These are phyloP conservation scores for Pyrenophora graminea DNA, from an alignment of 2,329 filamentous ascomycete genomes.

Conservation along the genomic window DNA sequence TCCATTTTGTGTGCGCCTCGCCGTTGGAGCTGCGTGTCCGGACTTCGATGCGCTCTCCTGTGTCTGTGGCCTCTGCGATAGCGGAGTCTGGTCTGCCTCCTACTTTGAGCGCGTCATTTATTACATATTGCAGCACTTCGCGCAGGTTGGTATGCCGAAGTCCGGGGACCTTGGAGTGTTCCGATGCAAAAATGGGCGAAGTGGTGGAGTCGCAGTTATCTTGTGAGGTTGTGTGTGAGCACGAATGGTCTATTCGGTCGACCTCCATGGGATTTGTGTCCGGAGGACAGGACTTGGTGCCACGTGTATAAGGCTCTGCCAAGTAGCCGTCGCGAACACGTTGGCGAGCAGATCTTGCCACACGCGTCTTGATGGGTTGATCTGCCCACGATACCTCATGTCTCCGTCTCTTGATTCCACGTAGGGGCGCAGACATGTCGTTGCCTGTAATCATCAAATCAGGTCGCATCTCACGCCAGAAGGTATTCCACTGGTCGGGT, in stretches of 20 bases:
- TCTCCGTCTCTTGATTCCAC: constrained; percentile 51
- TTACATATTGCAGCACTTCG: constrained; percentile 56
- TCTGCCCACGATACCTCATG: constrained; percentile 44
- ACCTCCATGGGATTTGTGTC: constrained; percentile 17
- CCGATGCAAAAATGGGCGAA: constrained; percentile 41
- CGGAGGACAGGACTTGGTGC: constrained; percentile 22
- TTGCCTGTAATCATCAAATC: constrained; percentile 51
- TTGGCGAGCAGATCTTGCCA: constrained; percentile 30
- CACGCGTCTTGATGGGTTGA: constrained; percentile 28
- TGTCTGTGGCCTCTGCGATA: constrained; percentile 51
- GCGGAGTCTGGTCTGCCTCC: constrained; percentile 59
- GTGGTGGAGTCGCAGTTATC: constrained; percentile 32
- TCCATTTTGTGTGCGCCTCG: constrained; percentile 51
- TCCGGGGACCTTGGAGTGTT: constrained; percentile 51
- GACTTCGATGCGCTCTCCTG: constrained; percentile 57
- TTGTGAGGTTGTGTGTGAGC: constrained; percentile 28
- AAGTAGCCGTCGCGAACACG: constrained; percentile 36
- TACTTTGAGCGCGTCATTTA: constrained; percentile 58
- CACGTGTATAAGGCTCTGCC: constrained; percentile 31
- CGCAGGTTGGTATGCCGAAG: constrained; percentile 54
- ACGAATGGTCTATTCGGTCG: constrained; percentile 24
- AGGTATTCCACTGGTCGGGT: constrained; percentile 30
- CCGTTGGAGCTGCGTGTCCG: constrained; percentile 51
- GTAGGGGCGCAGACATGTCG: constrained; percentile 46
- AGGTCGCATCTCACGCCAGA: constrained; percentile 46